These are phyloP conservation scores for Fusarium lateritium DNA, from an alignment of 2,329 filamentous ascomycete species.

Conservation along the genomic window DNA sequence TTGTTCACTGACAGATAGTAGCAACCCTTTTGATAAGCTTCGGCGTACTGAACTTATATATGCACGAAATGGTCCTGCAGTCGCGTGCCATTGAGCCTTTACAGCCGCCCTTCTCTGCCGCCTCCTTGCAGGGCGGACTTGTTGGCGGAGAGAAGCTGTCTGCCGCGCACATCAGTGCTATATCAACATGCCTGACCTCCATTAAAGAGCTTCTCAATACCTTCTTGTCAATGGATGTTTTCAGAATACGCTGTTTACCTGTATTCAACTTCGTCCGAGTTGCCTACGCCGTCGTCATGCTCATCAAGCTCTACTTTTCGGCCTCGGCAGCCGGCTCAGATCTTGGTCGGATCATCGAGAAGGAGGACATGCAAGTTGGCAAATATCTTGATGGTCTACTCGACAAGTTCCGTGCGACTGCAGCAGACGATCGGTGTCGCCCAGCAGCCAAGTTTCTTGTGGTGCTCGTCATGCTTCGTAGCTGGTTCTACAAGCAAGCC, in stretches of 20 bases:
- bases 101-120: slow-evolving; percentile 62
- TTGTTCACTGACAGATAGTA: slow-evolving; percentile 50
- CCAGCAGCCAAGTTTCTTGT: slow-evolving; percentile 79
- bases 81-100: slow-evolving; percentile 72
- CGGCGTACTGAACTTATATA: slow-evolving; percentile 77
- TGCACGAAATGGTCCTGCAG: slow-evolving; percentile 83
- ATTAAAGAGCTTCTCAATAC: slow-evolving; percentile 77
- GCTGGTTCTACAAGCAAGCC: slow-evolving; percentile 74
- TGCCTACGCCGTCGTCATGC: slow-evolving; percentile 78
- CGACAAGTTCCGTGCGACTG: slow-evolving; percentile 75
- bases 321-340: slow-evolving; percentile 75
- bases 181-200: slow-evolving; percentile 76
- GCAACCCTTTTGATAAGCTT: slow-evolving; percentile 76
- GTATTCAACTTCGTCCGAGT: slow-evolving; percentile 81
- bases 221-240: slow-evolving; percentile 73
- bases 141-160: slow-evolving; percentile 58
- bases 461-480: slow-evolving; percentile 78
- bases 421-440: slow-evolving; percentile 74
- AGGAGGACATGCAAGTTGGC: slow-evolving; percentile 75
- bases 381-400: slow-evolving; percentile 80
- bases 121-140: slow-evolving; percentile 60
- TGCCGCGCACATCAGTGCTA: slow-evolving; percentile 73
- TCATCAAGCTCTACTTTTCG: slow-evolving; percentile 82
- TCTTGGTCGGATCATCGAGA: slow-evolving; percentile 78
- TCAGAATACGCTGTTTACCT: slow-evolving; percentile 74